These are phyloP conservation scores for Pseudonitzschia multiseries DNA, from an alignment of 108 stramenopile species.

Conservation along the genomic window DNA sequence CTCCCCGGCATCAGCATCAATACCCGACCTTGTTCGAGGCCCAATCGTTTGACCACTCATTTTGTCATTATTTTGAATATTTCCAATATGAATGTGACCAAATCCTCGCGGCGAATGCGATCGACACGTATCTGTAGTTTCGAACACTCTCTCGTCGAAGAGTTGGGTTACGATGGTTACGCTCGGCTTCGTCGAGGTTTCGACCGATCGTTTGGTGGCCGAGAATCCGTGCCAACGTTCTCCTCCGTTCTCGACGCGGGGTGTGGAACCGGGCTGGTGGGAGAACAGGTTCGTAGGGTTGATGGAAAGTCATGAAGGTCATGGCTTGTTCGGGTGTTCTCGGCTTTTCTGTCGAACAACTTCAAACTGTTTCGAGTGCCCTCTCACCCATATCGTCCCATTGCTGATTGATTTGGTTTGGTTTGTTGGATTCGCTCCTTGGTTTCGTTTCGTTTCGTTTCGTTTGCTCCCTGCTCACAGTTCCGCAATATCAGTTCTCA, in stretches of 20 bases:
- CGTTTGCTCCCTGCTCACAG: background rate
- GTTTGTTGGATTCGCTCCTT: background rate
- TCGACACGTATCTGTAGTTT: slow-evolving; percentile 34
- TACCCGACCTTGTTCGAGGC: background rate
- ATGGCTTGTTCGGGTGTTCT: too few relatives aligned
- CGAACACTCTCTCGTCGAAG: slow-evolving; percentile 72
- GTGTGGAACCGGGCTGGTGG: slow-evolving; percentile 75
- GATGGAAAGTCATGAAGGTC: too few relatives aligned
- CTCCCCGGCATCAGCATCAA: too few relatives aligned
- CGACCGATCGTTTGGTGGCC: slow-evolving; percentile 50
- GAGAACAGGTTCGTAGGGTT: slow-evolving; percentile 55
- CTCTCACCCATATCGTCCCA: background rate
- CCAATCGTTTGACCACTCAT: too few relatives aligned
- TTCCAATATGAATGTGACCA: too few relatives aligned
- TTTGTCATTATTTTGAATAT: too few relatives aligned
- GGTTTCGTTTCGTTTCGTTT: background rate
- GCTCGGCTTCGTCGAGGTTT: slow-evolving; percentile 60
- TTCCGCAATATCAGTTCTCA: slow-evolving; percentile 68
- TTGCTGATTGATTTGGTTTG: background rate
- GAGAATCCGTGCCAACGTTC: slow-evolving; percentile 42
- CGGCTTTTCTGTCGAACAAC: too few relatives aligned
- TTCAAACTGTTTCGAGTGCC: background rate
- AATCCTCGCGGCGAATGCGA: too few relatives aligned
- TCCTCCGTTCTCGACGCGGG: slow-evolving; percentile 64
- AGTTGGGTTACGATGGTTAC: slow-evolving; percentile 70